Conservation (phyloP, 2,329 filamentous ascomycete species). For the Furcasterigmium furcatum region DNA sequence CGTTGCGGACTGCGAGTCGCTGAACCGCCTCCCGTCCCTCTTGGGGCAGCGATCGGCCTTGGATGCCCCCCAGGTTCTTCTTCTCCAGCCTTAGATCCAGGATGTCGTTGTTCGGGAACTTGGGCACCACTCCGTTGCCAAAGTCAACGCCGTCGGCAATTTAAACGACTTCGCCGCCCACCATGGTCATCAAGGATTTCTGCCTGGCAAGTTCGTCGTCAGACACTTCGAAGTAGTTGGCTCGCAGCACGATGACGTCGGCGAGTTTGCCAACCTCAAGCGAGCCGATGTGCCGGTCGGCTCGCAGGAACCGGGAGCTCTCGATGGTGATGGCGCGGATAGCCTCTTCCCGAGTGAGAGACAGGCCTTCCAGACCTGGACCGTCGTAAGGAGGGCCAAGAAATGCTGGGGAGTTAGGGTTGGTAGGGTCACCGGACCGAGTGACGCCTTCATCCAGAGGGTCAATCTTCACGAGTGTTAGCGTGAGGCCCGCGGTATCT, state of each 20-base stretch:
- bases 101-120: slow-evolving; percentile 17
- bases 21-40: slow-evolving; percentile 1
- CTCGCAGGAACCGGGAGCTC: slow-evolving; percentile 16
- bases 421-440: slow-evolving; percentile 18
- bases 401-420: slow-evolving; percentile 18
- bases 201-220: slow-evolving; percentile 18
- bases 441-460: slow-evolving; percentile 21
- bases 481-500: too few species aligned
- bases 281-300: slow-evolving; percentile 18
- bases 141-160: slow-evolving; percentile 18
- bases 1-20: slow-evolving; percentile 1
- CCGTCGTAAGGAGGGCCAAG: slow-evolving; percentile 15
- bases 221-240: slow-evolving; percentile 19
- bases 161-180: slow-evolving; percentile 20
- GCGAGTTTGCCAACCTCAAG: slow-evolving; percentile 20
- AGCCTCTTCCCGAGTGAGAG: slow-evolving; percentile 14
- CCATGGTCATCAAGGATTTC: slow-evolving; percentile 19
- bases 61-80: slow-evolving; percentile 5
- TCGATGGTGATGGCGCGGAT: slow-evolving; percentile 5
- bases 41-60: slow-evolving; percentile 3
- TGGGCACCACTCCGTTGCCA: slow-evolving; percentile 14
- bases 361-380: slow-evolving; percentile 15
- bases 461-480: slow-evolving; percentile 18
- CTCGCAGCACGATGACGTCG: slow-evolving; percentile 18
- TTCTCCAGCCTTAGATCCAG: slow-evolving; percentile 3